phyloP scores from a whole-genome alignment of 1,139 yeast genomes.

The Geotrichum australiense region DNA sequence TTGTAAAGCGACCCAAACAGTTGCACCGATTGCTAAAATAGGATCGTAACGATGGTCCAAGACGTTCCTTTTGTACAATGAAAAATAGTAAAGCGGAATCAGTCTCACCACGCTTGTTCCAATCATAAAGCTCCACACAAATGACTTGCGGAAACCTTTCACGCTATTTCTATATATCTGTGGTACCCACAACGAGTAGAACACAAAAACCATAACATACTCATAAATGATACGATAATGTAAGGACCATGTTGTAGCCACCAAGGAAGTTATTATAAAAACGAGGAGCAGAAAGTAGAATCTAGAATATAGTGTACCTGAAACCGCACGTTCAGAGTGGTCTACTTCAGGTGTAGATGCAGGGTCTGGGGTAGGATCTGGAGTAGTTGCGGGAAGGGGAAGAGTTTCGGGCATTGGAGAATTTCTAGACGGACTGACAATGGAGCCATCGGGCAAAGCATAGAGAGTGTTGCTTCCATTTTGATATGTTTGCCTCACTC shows the following conservation, averaged over 20 bases:
- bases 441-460: conserved; percentile 26
- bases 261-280: conserved; percentile 51
- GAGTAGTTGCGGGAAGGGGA: conserved; percentile 14
- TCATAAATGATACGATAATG: conserved; percentile 52
- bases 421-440: conserved; percentile 12
- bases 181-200: conserved; percentile 85
- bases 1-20: conserved; percentile 53
- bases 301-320: conserved; percentile 55
- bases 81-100: conserved; percentile 58
- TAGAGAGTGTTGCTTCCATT: conserved; percentile 20
- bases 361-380: conserved; percentile 23
- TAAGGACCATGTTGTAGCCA: conserved; percentile 59
- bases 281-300: conserved; percentile 55
- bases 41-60: conserved; percentile 56
- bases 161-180: conserved; percentile 76
- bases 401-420: not conserved
- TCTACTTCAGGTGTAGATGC: conserved; percentile 23
- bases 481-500: conserved; percentile 30
- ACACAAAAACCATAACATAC: conserved; percentile 42
- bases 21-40: conserved; percentile 40
- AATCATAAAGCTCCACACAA: conserved; percentile 62
- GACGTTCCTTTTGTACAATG: conserved; percentile 37
- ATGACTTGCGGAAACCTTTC: conserved; percentile 53
- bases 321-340: conserved; percentile 50
- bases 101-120: conserved; percentile 60